Evolutionary conservation across 148 eudicot species (phyloP), one percentile per base, ranked within the genome.

Genomic region (Cornus suecica): DNA sequence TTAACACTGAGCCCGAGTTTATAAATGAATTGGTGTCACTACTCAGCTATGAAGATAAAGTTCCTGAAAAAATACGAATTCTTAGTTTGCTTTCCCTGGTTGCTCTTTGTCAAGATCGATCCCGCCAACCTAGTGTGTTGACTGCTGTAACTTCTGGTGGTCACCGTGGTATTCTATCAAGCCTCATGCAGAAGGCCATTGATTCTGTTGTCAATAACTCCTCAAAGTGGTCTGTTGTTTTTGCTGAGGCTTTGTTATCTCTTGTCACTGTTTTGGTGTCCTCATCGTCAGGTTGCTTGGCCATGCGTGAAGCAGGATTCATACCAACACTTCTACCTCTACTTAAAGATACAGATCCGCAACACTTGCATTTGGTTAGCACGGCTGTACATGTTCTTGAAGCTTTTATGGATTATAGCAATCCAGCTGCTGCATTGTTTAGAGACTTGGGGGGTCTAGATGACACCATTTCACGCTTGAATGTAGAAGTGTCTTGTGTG

Each of bases 221-320:
- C 66, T 88, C 94, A 20, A 92, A 91, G 76, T 91, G 92, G 90
- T 91, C 93, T 83, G 88, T 91, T 77, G 82, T 90, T 79, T 95
- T 95, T 80, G 94, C 94, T 4, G 99, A 95, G 87, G 90, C 97
- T 77, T 85, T 95, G 73, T 82, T 95, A 71, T 91, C 97, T 61
- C 94, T 95, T 73, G 90, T 95, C 70, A 91, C 97, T 74, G 90
- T 90, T 71, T 81, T 95, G 84, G 99, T 95, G 60, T 89, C 97
- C 14, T 89, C 99, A 23, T 91, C 99, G 25, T 88, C 97, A 65
- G 99, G 99, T 65, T 95, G 97, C 69, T 88, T 97, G 74, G 97
- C 99, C 66, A 88, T 95, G 99, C 97, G 99, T 69, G 99, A 95
- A 86, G 94, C 97, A 52, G 97, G 99, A 78, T 95, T 95, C 79